Conservation (phyloP, 2,329 filamentous ascomycete genomes). For the Fusarium sp. region DNA sequence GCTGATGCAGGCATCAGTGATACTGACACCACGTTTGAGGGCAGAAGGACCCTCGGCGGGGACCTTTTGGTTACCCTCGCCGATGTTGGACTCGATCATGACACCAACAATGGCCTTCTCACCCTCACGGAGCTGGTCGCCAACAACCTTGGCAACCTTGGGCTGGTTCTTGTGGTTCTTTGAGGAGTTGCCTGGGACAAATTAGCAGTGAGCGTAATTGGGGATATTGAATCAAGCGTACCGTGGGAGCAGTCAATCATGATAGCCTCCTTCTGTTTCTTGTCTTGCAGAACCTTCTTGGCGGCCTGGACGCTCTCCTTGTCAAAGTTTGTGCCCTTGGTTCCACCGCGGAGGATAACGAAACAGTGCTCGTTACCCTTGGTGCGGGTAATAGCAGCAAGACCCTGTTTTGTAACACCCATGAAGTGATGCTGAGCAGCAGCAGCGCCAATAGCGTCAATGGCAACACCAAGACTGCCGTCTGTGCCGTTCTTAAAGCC, state of each 20-base stretch:
- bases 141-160: slow-evolving; percentile 86
- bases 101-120: slow-evolving; percentile 93
- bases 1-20: slow-evolving; percentile 96
- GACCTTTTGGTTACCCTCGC: slow-evolving; percentile 91
- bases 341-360: slow-evolving; percentile 93
- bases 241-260: slow-evolving; percentile 99
- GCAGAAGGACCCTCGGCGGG: slow-evolving; percentile 83
- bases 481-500: slow-evolving; percentile 99
- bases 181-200: slow-evolving; percentile 84
- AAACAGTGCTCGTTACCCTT: slow-evolving; percentile 97
- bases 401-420: slow-evolving; percentile 97
- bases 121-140: slow-evolving; percentile 88
- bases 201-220: slow-evolving; percentile 8
- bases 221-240: slow-evolving; percentile 66
- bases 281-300: slow-evolving; percentile 84
- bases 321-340: slow-evolving; percentile 94
- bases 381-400: slow-evolving; percentile 95
- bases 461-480: slow-evolving; percentile 89
- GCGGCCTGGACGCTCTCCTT: slow-evolving; percentile 84
- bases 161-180: slow-evolving; percentile 99
- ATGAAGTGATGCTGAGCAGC: slow-evolving; percentile 95
- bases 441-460: slow-evolving; percentile 93
- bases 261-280: slow-evolving; percentile 88
- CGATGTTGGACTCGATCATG: slow-evolving; percentile 99
- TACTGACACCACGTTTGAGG: slow-evolving; percentile 91